Evolutionary conservation across 768 basidiomycete genomes (phyloP).

Genomic region (Lactarius sp.): DNA sequence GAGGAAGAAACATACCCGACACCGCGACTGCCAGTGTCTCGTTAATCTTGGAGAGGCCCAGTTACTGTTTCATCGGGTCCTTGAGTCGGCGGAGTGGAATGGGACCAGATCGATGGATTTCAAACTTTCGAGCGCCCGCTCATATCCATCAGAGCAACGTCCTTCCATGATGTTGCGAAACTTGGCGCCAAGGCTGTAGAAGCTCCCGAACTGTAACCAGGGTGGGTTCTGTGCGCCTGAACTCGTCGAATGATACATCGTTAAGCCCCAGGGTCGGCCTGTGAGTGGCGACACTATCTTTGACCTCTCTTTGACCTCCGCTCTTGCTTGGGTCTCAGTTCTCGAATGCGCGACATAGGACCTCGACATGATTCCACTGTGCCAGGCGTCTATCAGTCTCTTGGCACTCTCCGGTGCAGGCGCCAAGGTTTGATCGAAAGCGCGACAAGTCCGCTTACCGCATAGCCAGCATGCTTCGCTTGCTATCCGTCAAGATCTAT

Average conservation of each 20-base stretch:
- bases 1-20: constrained; percentile 1
- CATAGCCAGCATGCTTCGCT: background rate
- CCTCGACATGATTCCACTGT: background rate
- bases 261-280: background rate
- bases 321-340: background rate
- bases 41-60: background rate
- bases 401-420: background rate
- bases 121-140: background rate
- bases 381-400: background rate
- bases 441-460: background rate
- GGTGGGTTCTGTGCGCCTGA: background rate
- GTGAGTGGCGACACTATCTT: background rate
- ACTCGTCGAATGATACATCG: background rate
- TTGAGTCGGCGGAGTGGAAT: background rate
- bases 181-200: background rate
- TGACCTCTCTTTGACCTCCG: background rate
- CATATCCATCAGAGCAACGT: background rate
- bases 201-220: background rate
- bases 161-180: background rate
- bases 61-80: background rate
- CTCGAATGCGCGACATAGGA: background rate
- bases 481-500: background rate
- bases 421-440: background rate
- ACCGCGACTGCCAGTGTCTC: background rate
- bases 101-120: background rate